Conservation (phyloP, 371 early-diverging fungal species). For the Coemansia sp. region DNA sequence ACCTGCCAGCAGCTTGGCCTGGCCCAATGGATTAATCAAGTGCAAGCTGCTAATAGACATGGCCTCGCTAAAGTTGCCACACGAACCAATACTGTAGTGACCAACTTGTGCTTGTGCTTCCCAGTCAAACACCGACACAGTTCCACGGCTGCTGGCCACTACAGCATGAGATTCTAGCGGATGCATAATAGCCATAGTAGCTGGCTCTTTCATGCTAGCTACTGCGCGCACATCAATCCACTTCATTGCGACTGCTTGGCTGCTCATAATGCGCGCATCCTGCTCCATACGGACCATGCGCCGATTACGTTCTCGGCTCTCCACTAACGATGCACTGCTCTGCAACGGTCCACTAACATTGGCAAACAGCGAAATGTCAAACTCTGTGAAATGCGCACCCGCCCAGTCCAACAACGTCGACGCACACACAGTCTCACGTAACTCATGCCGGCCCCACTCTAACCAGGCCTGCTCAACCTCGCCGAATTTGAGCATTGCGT, state of each 20-base stretch:
- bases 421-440: conserved; percentile 28
- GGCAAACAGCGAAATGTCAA: conserved; percentile 51
- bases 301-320: conserved; percentile 44
- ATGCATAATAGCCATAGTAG: conserved; percentile 27
- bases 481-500: conserved; percentile 2
- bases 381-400: conserved; percentile 50
- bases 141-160: conserved; percentile 35
- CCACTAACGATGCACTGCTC: conserved; percentile 45
- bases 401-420: conserved; percentile 52
- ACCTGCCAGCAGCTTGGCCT: conserved; percentile 75
- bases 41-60: conserved; percentile 67
- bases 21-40: conserved; percentile 89
- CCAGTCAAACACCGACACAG: conserved; percentile 49
- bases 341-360: conserved; percentile 42
- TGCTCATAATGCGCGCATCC: conserved; percentile 25
- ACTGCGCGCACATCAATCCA: conserved; percentile 32
- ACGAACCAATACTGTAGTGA: conserved; percentile 13
- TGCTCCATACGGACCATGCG: conserved; percentile 38
- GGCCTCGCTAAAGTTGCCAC: background rate
- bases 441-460: conserved; percentile 45
- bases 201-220: conserved; percentile 7
- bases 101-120: conserved; percentile 32
- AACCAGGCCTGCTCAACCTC: conserved; percentile 41
- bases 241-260: conserved; percentile 17
- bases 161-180: conserved; percentile 47